A percentile compares a stretch with the other conserved stretches of the same genome.
These are phyloP conservation scores for Serendipita sp. DNA, from an alignment of 768 basidiomycete species.

Conservation along the genomic window DNA sequence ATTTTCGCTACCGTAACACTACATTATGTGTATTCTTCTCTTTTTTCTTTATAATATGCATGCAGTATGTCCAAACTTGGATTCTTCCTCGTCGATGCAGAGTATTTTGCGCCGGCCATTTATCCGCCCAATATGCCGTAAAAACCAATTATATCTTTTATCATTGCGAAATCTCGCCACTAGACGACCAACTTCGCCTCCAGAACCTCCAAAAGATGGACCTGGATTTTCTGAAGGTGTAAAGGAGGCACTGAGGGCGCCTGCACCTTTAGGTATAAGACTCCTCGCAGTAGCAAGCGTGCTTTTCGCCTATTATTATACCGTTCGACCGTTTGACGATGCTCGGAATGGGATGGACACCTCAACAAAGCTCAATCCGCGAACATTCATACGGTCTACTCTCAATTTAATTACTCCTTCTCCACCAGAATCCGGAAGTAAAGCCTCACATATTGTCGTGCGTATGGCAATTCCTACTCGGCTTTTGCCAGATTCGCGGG, in stretches of 20 bases:
- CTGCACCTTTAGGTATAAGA: background rate
- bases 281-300: background rate
- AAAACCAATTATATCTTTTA: background rate
- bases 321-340: background rate
- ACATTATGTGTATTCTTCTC: background rate
- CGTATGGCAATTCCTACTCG: background rate
- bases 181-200: too few relatives aligned
- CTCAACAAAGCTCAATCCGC: background rate
- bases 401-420: background rate
- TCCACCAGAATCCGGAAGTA: background rate
- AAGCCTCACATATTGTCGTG: background rate
- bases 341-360: too few relatives aligned
- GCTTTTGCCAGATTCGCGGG: background rate
- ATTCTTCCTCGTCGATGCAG: background rate
- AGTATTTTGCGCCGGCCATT: background rate
- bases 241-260: background rate
- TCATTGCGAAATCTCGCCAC: background rate
- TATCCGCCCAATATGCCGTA: background rate
- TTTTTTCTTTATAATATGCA: background rate
- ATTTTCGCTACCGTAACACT: background rate
- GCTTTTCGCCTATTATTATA: background rate
- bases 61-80: background rate
- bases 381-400: background rate
- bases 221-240: too few relatives aligned
- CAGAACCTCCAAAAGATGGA: background rate